A percentile compares a stretch with the other conserved stretches of the same genome.
These are phyloP conservation scores for Lindgomyces ingoldianus DNA, from an alignment of 495 filamentous ascomycete species.

Conservation along the genomic window DNA sequence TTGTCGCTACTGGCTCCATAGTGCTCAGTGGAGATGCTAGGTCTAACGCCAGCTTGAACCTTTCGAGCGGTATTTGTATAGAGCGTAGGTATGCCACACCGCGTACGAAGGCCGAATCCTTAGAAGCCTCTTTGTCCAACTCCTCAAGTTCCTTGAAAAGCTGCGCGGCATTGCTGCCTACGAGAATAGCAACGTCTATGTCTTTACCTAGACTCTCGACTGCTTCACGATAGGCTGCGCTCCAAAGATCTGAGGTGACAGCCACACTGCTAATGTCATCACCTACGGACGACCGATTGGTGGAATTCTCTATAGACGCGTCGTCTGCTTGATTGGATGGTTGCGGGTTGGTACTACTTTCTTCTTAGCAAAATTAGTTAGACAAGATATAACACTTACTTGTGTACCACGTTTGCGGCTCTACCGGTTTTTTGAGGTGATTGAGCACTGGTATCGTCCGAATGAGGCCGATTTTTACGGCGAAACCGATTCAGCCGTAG, in stretches of 20 bases:
- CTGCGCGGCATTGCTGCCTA: slow-evolving; percentile 7
- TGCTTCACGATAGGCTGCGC: slow-evolving; percentile 19
- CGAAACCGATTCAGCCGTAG: slow-evolving; percentile 16
- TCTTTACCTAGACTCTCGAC: slow-evolving; percentile 17
- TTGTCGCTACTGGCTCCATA: slow-evolving; percentile 1
- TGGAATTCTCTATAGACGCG: not conserved
- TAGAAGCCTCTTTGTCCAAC: slow-evolving; percentile 1
- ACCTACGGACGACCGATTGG: not conserved
- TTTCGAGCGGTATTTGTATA: slow-evolving; percentile 20
- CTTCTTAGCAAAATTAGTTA: not conserved
- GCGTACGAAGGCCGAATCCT: slow-evolving; percentile 11
- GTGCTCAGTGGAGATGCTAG: slow-evolving; percentile 3
- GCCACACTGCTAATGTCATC: not conserved
- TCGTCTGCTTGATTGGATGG: not conserved
- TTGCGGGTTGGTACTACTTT: not conserved
- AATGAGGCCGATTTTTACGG: not conserved
- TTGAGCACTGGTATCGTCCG: not conserved
- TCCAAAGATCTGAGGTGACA: slow-evolving; percentile 11
- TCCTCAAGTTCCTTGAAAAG: slow-evolving; percentile 12
- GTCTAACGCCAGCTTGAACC: slow-evolving; percentile 14
- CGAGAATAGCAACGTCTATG: slow-evolving; percentile 11
- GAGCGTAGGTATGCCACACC: slow-evolving; percentile 17
- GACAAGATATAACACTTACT: not conserved
- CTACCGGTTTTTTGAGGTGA: not conserved
- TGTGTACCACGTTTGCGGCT: not conserved